Percentiles rank a stretch among this genome's conserved stretches.
These are phyloP conservation scores for Vinca minor DNA, from an alignment of 257 asterid species.

Conservation along the genomic window DNA sequence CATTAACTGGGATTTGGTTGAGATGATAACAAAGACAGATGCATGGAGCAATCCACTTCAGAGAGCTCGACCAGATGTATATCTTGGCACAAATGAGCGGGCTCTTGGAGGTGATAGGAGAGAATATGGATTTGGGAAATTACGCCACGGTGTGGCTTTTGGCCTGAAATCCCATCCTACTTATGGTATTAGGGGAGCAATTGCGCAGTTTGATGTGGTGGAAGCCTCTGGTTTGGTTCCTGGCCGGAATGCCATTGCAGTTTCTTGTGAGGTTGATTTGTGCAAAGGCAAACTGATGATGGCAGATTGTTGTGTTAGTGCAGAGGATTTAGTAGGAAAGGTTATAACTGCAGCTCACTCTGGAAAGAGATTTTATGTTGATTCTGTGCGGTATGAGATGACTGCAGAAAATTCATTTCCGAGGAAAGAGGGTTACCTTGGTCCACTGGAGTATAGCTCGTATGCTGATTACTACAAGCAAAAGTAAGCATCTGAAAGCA, in stretches of 20 bases:
- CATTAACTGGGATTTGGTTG: conserved; percentile 73
- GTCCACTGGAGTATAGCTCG: conserved; percentile 93
- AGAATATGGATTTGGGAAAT: conserved; percentile 92
- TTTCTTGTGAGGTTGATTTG: conserved; percentile 32
- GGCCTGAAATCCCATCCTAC: conserved; percentile 89
- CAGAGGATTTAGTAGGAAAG: conserved; percentile 67
- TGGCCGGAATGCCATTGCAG: conserved; percentile 38
- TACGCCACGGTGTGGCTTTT: conserved; percentile 73
- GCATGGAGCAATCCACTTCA: conserved; percentile 95
- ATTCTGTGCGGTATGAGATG: conserved; percentile 84
- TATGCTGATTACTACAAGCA: conserved; percentile 96
- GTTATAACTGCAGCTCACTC: conserved; percentile 97
- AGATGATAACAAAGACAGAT: conserved; percentile 51
- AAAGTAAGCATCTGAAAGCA: conserved; percentile 48
- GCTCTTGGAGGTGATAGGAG: conserved; percentile 91
- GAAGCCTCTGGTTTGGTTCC: conserved; percentile 90
- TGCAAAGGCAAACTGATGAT: conserved; percentile 50
- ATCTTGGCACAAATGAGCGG: conserved; percentile 93
- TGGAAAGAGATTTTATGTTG: conserved; percentile 96
- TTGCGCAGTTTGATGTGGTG: conserved; percentile 88
- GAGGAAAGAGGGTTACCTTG: conserved; percentile 97
- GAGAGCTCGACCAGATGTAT: conserved; percentile 97
- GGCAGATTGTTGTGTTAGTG: conserved; percentile 68
- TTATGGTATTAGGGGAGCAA: conserved; percentile 94
- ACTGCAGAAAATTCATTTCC: conserved; percentile 96